Base-by-base conservation (phyloP, 1,284 basidiomycete species). In the Albatrellus sp. region DNA sequence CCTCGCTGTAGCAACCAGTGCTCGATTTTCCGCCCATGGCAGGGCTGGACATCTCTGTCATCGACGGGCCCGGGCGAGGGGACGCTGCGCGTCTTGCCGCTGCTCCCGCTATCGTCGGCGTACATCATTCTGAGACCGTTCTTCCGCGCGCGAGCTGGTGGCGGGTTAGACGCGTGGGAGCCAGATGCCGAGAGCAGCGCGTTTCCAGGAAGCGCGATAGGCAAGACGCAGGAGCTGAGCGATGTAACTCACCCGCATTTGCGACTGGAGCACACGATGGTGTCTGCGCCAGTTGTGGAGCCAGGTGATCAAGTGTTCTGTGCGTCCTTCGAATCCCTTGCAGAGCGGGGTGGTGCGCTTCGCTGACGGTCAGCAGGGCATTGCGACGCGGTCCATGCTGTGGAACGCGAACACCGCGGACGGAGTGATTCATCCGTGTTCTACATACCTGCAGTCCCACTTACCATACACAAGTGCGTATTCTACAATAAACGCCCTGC, bases 221-320 rank as follows among this genome's bases (percentile, higher is more conserved):
- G 75, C 0, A 75, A 75, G 53, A 68, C 75, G 5, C 83, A 87
- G 57, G 79, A 84, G 54, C 58, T 87, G 32, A 75, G 64, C 44
- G 66, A 71, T 20, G 49, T 43, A 13, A 79, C 77, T 0, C 86
- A 90, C 54, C 88, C 86, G 0, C 85, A 90, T 58, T 59, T 90
- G 33, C 57, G 65, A 46, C 65, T 90, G 6, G 67, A 65, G 10
- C 57, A 70, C 48, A 69, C 72, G 2, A 68, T 77, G 64, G 55
- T 71, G 5, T 68, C 70, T 1, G 66, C 80, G 19, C 74, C 75
- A 3, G 57, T 47, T 12, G 73, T 80, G 1, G 63, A 72, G 36
- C 83, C 87, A 0, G 87, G 87, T 0, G 83, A 89, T 57, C 78
- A 83, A 55, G 80, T 85, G 0, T 83, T 79, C 53, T 89, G 83